Conservation (phyloP, 441 rosid species). For the Adansonia madagascariensis region DNA sequence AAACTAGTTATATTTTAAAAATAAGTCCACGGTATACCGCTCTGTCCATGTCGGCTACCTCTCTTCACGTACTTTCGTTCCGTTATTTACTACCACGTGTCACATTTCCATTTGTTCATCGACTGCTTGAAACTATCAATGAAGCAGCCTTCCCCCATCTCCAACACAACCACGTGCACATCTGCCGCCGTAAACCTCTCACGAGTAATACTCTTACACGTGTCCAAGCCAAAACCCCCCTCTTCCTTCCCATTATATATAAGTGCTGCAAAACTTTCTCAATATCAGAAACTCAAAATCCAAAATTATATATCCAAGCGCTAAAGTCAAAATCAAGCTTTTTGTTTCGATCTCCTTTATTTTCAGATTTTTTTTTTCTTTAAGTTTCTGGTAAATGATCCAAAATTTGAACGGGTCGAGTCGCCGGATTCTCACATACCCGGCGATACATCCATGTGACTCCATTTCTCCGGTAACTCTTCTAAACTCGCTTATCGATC, state of each 20-base stretch:
- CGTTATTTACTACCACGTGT: conserved; percentile 42
- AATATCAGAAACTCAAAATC: conserved; percentile 26
- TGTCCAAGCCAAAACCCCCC: conserved; percentile 22
- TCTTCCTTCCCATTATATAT: conserved; percentile 17
- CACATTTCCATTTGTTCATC: not conserved
- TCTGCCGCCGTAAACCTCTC: not conserved
- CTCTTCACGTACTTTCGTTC: conserved; percentile 39
- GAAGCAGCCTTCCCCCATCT: conserved; percentile 32
- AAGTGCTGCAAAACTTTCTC: not conserved
- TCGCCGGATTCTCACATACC: conserved; percentile 70
- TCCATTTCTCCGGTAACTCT: conserved; percentile 51
- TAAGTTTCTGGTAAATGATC: conserved; percentile 42
- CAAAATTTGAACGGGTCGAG: conserved; percentile 32
- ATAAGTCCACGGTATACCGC: not conserved
- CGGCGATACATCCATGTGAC: conserved; percentile 67
- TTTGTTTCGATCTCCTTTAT: conserved; percentile 12
- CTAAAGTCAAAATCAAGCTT: conserved; percentile 30
- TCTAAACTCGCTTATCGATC: conserved; percentile 52
- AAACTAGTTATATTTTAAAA: not conserved
- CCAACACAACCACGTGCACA: conserved; percentile 22
- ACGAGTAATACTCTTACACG: conserved; percentile 33
- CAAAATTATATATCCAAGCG: not conserved
- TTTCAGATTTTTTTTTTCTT: not conserved
- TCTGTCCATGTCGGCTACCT: conserved; percentile 41
- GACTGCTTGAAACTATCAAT: conserved; percentile 24